phyloP scores from a whole-genome alignment of 768 basidiomycete species.

The Ramaria sp. region DNA sequence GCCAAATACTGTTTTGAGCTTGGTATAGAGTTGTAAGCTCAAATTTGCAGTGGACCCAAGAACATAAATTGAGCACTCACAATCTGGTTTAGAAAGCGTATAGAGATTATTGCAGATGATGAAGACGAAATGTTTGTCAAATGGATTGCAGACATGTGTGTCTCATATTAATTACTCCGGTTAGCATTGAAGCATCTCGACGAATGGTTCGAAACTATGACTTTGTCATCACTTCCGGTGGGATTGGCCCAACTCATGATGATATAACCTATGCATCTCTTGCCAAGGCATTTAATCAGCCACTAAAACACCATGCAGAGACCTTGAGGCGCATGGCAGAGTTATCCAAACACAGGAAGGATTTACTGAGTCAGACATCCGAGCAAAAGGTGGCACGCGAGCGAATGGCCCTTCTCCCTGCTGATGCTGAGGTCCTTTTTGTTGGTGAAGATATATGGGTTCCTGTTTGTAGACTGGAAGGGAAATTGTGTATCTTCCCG shows the following conservation, averaged over 20 bases:
- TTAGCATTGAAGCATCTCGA: slow-evolving; percentile 72
- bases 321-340: slow-evolving; percentile 65
- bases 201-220: slow-evolving; percentile 77
- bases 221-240: slow-evolving; percentile 84
- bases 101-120: slow-evolving; percentile 88
- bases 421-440: slow-evolving; percentile 66
- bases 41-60: neutral
- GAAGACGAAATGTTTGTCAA: slow-evolving; percentile 73
- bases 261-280: slow-evolving; percentile 88
- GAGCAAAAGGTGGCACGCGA: slow-evolving; percentile 69
- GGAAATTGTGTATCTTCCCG: slow-evolving; percentile 85
- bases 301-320: slow-evolving; percentile 64
- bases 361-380: slow-evolving; percentile 50
- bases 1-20: slow-evolving; percentile 84
- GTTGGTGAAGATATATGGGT: slow-evolving; percentile 80
- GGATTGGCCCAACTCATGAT: slow-evolving; percentile 87
- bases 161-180: neutral
- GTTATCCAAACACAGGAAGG: slow-evolving; percentile 42
- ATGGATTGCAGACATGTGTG: neutral
- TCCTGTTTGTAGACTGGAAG: slow-evolving; percentile 76
- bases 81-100: slow-evolving; percentile 49
- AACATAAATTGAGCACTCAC: slow-evolving; percentile 8
- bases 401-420: slow-evolving; percentile 88
- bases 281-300: slow-evolving; percentile 70
- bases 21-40: slow-evolving; percentile 61